Conservation (phyloP, 139 green algal species). For the Zygnema circumcarinatum region DNA sequence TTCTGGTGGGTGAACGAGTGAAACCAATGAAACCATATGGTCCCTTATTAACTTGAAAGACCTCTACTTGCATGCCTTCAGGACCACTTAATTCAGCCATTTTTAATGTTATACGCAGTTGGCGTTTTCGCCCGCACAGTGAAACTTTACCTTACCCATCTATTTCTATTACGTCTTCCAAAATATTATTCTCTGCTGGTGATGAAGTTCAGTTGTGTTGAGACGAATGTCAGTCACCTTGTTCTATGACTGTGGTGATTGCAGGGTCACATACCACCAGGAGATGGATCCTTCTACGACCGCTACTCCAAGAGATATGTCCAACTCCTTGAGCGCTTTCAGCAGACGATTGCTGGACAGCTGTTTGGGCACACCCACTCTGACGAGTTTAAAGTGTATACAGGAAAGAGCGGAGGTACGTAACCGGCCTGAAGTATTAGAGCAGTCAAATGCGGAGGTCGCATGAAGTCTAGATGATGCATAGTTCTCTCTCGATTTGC, state of each 20-base stretch:
- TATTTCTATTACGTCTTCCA: not conserved
- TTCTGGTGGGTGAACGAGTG: conserved; percentile 24
- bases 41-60: not conserved
- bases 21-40: conserved; percentile 6
- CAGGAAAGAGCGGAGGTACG: not conserved
- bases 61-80: no score
- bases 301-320: conserved; percentile 12
- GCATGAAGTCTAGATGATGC: not conserved
- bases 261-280: conserved; percentile 53
- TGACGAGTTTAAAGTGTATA: conserved; percentile 51
- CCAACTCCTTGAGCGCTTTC: conserved; percentile 16
- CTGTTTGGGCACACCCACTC: conserved; percentile 51
- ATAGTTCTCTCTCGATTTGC: no score
- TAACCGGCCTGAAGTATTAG: not conserved
- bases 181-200: conserved; percentile 1
- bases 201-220: no score
- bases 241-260: no score
- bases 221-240: no score
- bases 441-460: not conserved
- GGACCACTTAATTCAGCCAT: no score
- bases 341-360: conserved; percentile 28
- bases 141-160: not conserved
- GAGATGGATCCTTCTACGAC: conserved; percentile 33
- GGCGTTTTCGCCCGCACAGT: not conserved
- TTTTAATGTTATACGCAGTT: no score